Conservation (phyloP, 2,329 filamentous ascomycete species). For the Pseudopyricularia cyperi region DNA sequence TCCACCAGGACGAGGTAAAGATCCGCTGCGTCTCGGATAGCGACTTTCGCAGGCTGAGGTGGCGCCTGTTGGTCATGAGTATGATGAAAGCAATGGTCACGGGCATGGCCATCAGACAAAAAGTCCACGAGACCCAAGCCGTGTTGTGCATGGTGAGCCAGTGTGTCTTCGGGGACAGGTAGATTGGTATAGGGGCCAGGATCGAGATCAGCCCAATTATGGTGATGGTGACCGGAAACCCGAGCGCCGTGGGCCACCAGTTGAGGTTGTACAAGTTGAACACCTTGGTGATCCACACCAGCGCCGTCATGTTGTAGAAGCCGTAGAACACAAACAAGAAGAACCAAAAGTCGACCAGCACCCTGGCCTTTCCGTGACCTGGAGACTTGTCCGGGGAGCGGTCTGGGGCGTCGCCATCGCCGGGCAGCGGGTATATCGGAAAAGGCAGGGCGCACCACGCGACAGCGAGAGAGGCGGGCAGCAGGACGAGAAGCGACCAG, state of each 20-base stretch:
- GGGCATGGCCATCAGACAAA: constrained; percentile 56
- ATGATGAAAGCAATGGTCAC: constrained; percentile 53
- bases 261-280: constrained; percentile 61
- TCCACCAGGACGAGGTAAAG: constrained; percentile 55
- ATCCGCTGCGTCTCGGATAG: constrained; percentile 55
- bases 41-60: constrained; percentile 45
- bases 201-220: constrained; percentile 49
- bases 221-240: constrained; percentile 51
- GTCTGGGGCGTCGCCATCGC: constrained; percentile 22
- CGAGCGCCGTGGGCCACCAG: constrained; percentile 53
- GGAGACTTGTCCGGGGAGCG: constrained; percentile 29
- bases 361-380: constrained; percentile 49
- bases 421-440: constrained; percentile 44
- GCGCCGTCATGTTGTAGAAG: constrained; percentile 52
- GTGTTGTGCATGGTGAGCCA: constrained; percentile 51
- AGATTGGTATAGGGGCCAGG: constrained; percentile 45
- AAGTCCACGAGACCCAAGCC: constrained; percentile 56
- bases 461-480: constrained; percentile 48
- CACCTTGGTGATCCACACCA: constrained; percentile 56
- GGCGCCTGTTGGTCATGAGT: constrained; percentile 49
- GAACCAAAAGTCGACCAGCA: constrained; percentile 60
- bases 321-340: constrained; percentile 59
- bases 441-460: constrained; percentile 54
- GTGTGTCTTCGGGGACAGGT: constrained; percentile 36
- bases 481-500: constrained; percentile 45